These are phyloP conservation scores for Ceratocystis ficicola DNA, from an alignment of 2,329 filamentous ascomycete species.

Conservation along the genomic window DNA sequence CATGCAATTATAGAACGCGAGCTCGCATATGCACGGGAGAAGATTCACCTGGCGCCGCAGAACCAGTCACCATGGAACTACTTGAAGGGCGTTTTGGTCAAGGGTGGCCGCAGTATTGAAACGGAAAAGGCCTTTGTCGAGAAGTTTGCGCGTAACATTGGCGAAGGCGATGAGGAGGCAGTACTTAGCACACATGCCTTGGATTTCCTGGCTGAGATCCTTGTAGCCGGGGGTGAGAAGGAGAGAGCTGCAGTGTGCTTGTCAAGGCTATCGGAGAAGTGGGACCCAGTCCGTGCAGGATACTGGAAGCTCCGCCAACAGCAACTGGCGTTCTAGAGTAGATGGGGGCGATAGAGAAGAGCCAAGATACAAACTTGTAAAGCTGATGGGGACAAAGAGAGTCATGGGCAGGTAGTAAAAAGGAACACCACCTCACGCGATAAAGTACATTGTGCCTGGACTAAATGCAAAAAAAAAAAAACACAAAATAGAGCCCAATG, in stretches of 20 bases:
- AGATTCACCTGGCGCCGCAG: conserved; percentile 70
- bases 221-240: conserved; percentile 43
- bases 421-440: neutral
- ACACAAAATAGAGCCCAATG: neutral
- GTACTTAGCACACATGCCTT: conserved; percentile 54
- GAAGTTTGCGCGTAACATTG: conserved; percentile 40
- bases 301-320: conserved; percentile 64
- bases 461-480: neutral
- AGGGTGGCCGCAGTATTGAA: conserved; percentile 44
- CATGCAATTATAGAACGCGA: conserved; percentile 59
- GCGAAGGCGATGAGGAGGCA: conserved; percentile 35
- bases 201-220: conserved; percentile 60
- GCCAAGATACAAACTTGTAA: neutral
- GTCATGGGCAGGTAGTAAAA: neutral
- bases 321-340: conserved; percentile 23
- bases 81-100: conserved; percentile 60
- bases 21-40: conserved; percentile 58
- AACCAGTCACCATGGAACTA: conserved; percentile 96
- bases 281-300: conserved; percentile 79
- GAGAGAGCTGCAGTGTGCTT: conserved; percentile 58
- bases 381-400: conserved; percentile 17
- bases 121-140: conserved; percentile 38
- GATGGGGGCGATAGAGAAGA: neutral
- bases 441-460: conserved; percentile 3
- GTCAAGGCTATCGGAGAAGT: conserved; percentile 64